Percentiles rank a stretch among this genome's conserved stretches.
Conservation (phyloP, 768 basidiomycete species). For the Leccinum subgranulosum region DNA sequence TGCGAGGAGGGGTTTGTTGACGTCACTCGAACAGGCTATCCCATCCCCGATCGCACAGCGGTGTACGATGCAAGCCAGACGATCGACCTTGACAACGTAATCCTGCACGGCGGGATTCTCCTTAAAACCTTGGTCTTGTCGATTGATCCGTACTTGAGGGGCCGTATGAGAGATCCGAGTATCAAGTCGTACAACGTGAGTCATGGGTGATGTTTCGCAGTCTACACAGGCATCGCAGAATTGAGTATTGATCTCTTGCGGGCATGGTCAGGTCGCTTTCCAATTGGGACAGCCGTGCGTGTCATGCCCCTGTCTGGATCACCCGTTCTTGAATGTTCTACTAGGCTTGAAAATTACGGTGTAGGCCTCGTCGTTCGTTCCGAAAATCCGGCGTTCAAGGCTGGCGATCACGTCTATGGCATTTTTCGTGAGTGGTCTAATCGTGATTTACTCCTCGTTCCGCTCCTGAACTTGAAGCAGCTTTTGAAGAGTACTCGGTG, state of each 20-base stretch:
- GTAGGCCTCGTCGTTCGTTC: slow-evolving; percentile 31
- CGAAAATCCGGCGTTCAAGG: slow-evolving; percentile 5
- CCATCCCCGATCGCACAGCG: slow-evolving; percentile 43
- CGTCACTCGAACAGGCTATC: slow-evolving; percentile 27
- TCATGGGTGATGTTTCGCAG: not conserved
- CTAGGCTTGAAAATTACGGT: slow-evolving; percentile 34
- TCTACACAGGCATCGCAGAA: not conserved
- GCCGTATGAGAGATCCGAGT: slow-evolving; percentile 35
- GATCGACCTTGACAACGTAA: slow-evolving; percentile 48
- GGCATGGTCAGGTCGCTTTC: slow-evolving; percentile 1
- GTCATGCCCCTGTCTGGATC: not conserved
- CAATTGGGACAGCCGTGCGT: slow-evolving; percentile 17
- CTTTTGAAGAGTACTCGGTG: slow-evolving; percentile 18
- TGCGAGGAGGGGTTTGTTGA: not conserved
- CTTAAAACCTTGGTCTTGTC: slow-evolving; percentile 47
- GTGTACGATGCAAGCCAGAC: slow-evolving; percentile 42
- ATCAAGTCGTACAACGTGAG: slow-evolving; percentile 13
- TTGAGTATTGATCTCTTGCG: not conserved
- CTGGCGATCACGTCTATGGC: slow-evolving; percentile 9
- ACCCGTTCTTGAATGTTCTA: not conserved
- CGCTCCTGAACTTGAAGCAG: slow-evolving; percentile 38
- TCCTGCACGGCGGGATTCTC: slow-evolving; percentile 45
- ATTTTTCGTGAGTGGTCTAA: slow-evolving; percentile 31
- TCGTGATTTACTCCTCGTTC: slow-evolving; percentile 36
- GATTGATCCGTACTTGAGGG: slow-evolving; percentile 46